A percentile compares a stretch with the other conserved stretches of the same genome.
Conservation (phyloP, 495 filamentous ascomycete species). For the Daldinia concentrica region DNA sequence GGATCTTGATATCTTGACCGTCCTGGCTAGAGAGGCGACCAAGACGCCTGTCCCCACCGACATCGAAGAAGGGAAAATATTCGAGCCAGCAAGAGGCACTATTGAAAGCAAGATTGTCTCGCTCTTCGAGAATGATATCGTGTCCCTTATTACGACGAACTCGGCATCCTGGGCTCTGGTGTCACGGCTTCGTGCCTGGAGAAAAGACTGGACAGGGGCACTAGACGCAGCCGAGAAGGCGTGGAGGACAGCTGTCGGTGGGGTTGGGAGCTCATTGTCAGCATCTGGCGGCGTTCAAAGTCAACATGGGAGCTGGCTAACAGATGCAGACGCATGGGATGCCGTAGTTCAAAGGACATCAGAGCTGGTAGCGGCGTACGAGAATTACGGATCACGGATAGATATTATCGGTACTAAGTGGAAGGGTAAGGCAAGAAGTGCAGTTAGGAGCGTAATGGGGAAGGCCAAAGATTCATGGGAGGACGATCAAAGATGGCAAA, state of each 20-base stretch:
- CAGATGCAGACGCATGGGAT: slow-evolving; percentile 63
- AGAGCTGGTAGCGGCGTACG: slow-evolving; percentile 70
- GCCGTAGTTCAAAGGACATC: slow-evolving; percentile 70
- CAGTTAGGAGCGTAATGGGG: slow-evolving; percentile 80
- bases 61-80: slow-evolving; percentile 47
- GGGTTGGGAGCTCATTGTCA: slow-evolving; percentile 41
- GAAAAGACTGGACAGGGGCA: slow-evolving; percentile 70
- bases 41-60: slow-evolving; percentile 45
- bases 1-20: slow-evolving; percentile 74
- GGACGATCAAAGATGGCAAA: slow-evolving; percentile 73
- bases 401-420: slow-evolving; percentile 69
- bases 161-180: slow-evolving; percentile 79
- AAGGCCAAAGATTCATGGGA: slow-evolving; percentile 88
- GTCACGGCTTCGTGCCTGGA: slow-evolving; percentile 74
- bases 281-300: slow-evolving; percentile 17
- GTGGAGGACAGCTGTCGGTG: slow-evolving; percentile 74
- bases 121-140: slow-evolving; percentile 73
- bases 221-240: slow-evolving; percentile 87
- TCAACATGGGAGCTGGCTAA: slow-evolving; percentile 55
- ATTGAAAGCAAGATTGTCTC: slow-evolving; percentile 67
- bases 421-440: slow-evolving; percentile 88
- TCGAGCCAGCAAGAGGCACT: slow-evolving; percentile 58
- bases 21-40: slow-evolving; percentile 76
- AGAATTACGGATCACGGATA: slow-evolving; percentile 65
- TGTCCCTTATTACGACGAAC: slow-evolving; percentile 84